Conservation (phyloP, 306 rosid genomes). For the Citrullus amarus region DNA sequence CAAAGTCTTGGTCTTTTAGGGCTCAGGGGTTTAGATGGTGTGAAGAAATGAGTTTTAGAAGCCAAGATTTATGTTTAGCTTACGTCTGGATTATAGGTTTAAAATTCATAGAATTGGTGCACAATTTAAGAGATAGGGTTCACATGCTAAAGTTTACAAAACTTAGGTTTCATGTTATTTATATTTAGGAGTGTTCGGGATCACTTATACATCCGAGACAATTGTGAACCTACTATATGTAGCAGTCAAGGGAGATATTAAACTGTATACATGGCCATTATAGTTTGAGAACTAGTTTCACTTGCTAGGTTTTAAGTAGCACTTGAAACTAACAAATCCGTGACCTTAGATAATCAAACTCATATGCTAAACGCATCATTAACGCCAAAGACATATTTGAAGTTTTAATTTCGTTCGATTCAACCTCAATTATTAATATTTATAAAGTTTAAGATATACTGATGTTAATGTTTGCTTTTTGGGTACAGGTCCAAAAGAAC, state of each 20-base stretch:
- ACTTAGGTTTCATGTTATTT: too few relatives aligned
- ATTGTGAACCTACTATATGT: too few relatives aligned
- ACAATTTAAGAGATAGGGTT: neutral
- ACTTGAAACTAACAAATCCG: neutral
- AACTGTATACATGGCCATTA: too few relatives aligned
- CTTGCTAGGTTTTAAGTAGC: neutral
- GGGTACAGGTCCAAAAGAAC: conserved; percentile 29
- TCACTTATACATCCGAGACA: too few relatives aligned
- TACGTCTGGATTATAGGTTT: neutral
- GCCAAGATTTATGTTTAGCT: neutral
- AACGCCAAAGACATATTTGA: neutral
- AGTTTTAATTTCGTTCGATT: neutral
- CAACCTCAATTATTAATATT: neutral
- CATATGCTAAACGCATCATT: too few relatives aligned
- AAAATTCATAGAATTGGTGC: neutral
- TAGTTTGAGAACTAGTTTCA: too few relatives aligned
- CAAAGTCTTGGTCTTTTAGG: neutral
- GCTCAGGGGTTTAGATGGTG: neutral
- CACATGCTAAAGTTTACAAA: neutral
- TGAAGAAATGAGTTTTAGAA: neutral
- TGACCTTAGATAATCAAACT: neutral
- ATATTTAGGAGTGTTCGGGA: too few relatives aligned
- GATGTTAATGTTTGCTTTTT: neutral
- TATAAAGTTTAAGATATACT: neutral
- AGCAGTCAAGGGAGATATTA: too few relatives aligned